Base-by-base conservation (phyloP, 345 rosid species). In the Triadica sebifera region DNA sequence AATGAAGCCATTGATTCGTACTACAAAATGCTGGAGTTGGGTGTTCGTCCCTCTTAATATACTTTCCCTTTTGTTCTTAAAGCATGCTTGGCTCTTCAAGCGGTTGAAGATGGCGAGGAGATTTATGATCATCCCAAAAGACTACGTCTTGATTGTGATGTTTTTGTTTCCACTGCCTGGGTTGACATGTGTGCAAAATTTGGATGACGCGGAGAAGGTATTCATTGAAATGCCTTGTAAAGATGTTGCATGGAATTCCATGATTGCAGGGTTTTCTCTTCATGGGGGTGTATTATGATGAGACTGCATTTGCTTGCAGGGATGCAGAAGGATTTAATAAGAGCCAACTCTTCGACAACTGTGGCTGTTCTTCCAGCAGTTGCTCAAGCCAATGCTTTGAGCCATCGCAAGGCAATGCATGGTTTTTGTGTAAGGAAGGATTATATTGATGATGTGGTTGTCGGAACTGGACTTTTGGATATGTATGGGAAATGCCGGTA, bases 191-290 rank as follows among this genome's bases (percentile, higher is more conserved):
- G 88, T 60, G 83, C 84, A 3, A 90, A 85, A 81, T 45, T 51
- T 86, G n/a, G 69, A 62, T 11, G 72, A 83, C 72, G 94, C 92
- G 0, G 20, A 57, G 70, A 57, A 59, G 47, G 79, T 88, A 80
- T 88, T 90, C 64, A 64, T 75, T 65, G 65, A 81, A 59, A 86
- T 90, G 87, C 81, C 74, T 1, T 0, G 15, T 0, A 83, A 83
- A 72, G 94, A 90, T 82, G 75, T 86, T 56, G 81, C 88, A 1
- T 89, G 94, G 94, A 89, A 89, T 72, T 84, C 88, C n/a, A 52
- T 88, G 88, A 79, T 90, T 52, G 74, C 85, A 11, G 88, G 90
- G 80, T 70, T 85, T 71, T 79, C 87, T 57, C 75, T 79, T 0
- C 83, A 79, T 39, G 77, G 84, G n/a, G 20, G 55, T 53, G 16